Evolutionary conservation across 345 rosid species (phyloP).

Genomic region (Bretschneidera sinensis): DNA sequence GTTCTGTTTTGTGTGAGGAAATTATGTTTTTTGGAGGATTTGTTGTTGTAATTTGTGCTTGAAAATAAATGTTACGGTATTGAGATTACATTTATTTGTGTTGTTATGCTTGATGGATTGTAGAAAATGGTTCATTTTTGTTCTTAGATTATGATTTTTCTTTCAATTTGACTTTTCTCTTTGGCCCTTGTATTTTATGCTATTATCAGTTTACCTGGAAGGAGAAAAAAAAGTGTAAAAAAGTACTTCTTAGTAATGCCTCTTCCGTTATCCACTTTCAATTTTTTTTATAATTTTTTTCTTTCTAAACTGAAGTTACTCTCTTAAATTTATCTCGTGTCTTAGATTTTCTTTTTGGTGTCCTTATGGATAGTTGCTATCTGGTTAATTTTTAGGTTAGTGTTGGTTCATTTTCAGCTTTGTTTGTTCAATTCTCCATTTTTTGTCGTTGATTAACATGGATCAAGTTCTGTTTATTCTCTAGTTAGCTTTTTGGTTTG

Average conservation of each 20-base stretch:
- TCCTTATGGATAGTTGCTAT: background rate
- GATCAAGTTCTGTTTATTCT: background rate
- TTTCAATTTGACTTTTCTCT: background rate
- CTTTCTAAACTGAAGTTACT: background rate
- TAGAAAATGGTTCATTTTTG: background rate
- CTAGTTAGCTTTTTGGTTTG: background rate
- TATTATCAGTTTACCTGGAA: background rate
- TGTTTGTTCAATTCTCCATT: background rate
- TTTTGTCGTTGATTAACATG: background rate
- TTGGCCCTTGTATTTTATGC: background rate
- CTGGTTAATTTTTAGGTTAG: background rate
- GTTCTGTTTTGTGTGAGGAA: too few relatives aligned
- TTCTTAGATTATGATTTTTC: background rate
- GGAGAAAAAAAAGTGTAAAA: background rate
- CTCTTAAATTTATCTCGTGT: background rate
- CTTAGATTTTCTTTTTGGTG: background rate
- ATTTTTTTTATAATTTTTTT: background rate
- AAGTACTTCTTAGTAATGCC: too few relatives aligned
- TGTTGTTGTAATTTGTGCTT: too few relatives aligned
- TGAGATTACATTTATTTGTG: too few relatives aligned
- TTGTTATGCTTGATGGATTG: background rate
- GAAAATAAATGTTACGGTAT: too few relatives aligned
- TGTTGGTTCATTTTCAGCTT: background rate
- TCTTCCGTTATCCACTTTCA: too few relatives aligned
- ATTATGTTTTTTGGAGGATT: too few relatives aligned